These are phyloP conservation scores for Trichoderma arundinaceum DNA, from an alignment of 2,329 filamentous ascomycete species.

Conservation along the genomic window DNA sequence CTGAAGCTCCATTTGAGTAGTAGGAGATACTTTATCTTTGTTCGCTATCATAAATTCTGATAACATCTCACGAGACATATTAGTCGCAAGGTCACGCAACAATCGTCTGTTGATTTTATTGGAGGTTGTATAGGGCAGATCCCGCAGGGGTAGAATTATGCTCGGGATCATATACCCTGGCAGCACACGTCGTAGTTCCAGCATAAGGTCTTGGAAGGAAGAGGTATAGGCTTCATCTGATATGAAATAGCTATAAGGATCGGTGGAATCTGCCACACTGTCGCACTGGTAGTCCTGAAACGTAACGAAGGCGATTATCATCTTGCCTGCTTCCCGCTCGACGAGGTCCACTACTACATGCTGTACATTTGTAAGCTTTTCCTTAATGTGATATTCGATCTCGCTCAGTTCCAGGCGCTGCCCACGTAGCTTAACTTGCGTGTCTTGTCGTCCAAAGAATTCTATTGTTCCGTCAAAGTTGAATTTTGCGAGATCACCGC, in stretches of 20 bases:
- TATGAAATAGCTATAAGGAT: background rate
- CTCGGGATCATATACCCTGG: conserved; percentile 32
- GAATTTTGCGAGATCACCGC: conserved; percentile 23
- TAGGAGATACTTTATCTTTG: background rate
- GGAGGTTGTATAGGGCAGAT: conserved; percentile 26
- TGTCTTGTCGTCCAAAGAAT: conserved; percentile 18
- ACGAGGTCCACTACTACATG: conserved; percentile 19
- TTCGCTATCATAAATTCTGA: background rate
- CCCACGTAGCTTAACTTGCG: conserved; percentile 30
- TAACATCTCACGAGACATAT: background rate
- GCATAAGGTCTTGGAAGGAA: conserved; percentile 7
- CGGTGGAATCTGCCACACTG: background rate
- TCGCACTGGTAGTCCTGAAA: conserved; percentile 12
- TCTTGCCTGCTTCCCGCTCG: conserved; percentile 25
- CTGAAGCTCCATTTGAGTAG: conserved; percentile 15
- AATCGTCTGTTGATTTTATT: conserved; percentile 29
- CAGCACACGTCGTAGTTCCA: background rate
- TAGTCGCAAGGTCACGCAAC: background rate
- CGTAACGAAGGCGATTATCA: conserved; percentile 17
- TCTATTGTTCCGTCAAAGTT: conserved; percentile 24
- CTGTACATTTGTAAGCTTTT: background rate
- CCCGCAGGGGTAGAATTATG: conserved; percentile 23
- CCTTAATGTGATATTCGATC: conserved; percentile 20
- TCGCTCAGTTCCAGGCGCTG: conserved; percentile 26
- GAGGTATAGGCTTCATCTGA: background rate